Conservation (phyloP, 768 basidiomycete species). For the Russula ochroleuca region DNA sequence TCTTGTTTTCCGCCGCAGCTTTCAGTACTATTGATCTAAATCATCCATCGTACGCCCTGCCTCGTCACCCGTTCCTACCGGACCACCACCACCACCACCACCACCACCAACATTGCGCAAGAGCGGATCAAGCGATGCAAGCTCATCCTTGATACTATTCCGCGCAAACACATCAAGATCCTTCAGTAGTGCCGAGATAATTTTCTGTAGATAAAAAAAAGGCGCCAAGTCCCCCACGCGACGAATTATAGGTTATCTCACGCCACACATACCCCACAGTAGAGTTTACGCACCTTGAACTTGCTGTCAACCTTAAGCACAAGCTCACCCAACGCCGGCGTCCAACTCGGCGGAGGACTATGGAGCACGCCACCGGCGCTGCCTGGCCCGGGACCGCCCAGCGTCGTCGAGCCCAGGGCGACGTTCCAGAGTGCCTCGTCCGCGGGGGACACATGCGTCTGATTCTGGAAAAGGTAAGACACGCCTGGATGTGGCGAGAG, state of each 20-base stretch:
- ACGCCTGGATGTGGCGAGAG: conserved; percentile 79
- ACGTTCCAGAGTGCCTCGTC: conserved; percentile 68
- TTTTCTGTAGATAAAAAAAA: conserved; percentile 55
- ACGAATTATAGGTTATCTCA: not conserved
- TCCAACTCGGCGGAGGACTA: conserved; percentile 60
- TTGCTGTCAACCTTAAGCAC: conserved; percentile 78
- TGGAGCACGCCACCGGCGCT: conserved; percentile 36
- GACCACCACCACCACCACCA: conserved; percentile 25
- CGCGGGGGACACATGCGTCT: conserved; percentile 38
- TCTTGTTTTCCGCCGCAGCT: too few species aligned
- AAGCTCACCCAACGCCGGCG: conserved; percentile 59
- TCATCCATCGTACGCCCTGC: not conserved
- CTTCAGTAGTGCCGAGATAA: conserved; percentile 71
- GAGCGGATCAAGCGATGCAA: conserved; percentile 75
- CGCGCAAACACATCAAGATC: conserved; percentile 82
- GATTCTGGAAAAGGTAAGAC: conserved; percentile 65
- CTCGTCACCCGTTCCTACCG: not conserved
- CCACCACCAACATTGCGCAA: conserved; percentile 52
- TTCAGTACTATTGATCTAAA: not conserved
- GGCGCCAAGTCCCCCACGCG: not conserved
- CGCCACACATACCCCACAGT: too few species aligned
- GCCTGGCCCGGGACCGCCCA: conserved; percentile 31
- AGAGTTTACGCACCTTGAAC: conserved; percentile 56
- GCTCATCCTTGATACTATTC: conserved; percentile 75
- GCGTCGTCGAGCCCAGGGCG: conserved; percentile 33